Evolutionary conservation across 192 early-diverging fungal species (phyloP).

Genomic region (Coemansia sp.): DNA sequence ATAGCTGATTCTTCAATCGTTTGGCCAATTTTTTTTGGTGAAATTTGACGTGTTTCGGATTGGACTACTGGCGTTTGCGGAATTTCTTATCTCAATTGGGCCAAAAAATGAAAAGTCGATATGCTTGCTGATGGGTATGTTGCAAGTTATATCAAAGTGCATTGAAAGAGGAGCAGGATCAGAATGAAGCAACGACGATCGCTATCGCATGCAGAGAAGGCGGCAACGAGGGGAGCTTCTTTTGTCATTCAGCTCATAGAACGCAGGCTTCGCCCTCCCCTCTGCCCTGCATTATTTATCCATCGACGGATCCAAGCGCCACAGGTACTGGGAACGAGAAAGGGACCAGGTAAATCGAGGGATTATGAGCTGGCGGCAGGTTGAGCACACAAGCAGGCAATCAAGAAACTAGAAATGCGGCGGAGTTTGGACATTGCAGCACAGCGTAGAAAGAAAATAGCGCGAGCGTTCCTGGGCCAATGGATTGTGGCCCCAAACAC

Average conservation of each 20-base stretch:
- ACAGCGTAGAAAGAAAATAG: background rate
- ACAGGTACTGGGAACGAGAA: background rate
- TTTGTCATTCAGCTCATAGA: background rate
- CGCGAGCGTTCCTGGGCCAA: background rate
- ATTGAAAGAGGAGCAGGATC: background rate
- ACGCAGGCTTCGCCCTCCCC: background rate
- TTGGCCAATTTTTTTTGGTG: background rate
- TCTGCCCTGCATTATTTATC: conserved; percentile 1
- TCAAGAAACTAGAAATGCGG: conserved; percentile 10
- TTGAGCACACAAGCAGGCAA: background rate
- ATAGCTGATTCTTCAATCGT: background rate
- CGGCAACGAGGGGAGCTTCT: background rate
- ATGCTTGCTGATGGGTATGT: background rate
- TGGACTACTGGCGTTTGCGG: background rate
- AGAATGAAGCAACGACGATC: conserved; percentile 2
- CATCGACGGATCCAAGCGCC: background rate
- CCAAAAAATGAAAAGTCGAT: background rate
- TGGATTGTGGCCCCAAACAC: background rate
- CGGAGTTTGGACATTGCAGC: conserved; percentile 8
- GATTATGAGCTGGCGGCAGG: background rate
- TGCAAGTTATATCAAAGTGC: background rate
- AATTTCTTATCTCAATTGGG: background rate
- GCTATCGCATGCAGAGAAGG: background rate
- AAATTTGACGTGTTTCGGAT: background rate
- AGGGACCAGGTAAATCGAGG: background rate